Conservation (phyloP, 441 rosid genomes). For the Erodium texanum region DNA sequence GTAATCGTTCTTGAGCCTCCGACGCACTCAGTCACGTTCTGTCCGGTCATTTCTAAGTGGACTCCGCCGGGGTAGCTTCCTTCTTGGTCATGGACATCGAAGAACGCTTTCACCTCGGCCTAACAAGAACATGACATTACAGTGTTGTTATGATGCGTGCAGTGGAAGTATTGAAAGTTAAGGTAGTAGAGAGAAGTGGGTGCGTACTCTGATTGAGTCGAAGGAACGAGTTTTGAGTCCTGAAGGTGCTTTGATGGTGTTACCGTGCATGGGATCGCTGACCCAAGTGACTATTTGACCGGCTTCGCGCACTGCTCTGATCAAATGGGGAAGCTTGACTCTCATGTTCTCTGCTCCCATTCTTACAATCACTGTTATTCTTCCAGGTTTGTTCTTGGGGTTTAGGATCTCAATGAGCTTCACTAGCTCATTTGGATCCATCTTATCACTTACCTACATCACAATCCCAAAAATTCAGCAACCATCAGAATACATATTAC, state of each 20-base stretch:
- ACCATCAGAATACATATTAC: too few relatives aligned
- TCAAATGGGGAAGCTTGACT: slow-evolving; percentile 37
- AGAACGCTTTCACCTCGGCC: slow-evolving; percentile 36
- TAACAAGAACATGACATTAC: slow-evolving; percentile 11
- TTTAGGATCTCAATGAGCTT: slow-evolving; percentile 31
- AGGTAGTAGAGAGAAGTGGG: not conserved
- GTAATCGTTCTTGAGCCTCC: slow-evolving; percentile 37
- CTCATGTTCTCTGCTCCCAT: slow-evolving; percentile 37
- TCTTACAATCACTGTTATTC: slow-evolving; percentile 32
- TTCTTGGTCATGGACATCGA: slow-evolving; percentile 38
- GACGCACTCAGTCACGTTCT: slow-evolving; percentile 32
- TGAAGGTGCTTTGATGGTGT: slow-evolving; percentile 42
- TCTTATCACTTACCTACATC: slow-evolving; percentile 48
- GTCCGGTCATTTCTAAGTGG: slow-evolving; percentile 39
- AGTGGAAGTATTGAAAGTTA: too few relatives aligned
- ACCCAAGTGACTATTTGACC: slow-evolving; percentile 38
- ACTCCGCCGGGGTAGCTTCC: slow-evolving; percentile 35
- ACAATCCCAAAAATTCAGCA: slow-evolving; percentile 20
- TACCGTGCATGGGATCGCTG: slow-evolving; percentile 36
- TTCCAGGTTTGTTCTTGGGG: slow-evolving; percentile 31
- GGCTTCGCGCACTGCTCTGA: slow-evolving; percentile 31
- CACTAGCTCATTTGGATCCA: slow-evolving; percentile 55
- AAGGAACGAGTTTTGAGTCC: slow-evolving; percentile 61
- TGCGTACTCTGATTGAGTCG: slow-evolving; percentile 45
- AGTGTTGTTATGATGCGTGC: too few relatives aligned